These are phyloP conservation scores for Crotalaria pallida DNA, from an alignment of 306 rosid species.

Conservation along the genomic window DNA sequence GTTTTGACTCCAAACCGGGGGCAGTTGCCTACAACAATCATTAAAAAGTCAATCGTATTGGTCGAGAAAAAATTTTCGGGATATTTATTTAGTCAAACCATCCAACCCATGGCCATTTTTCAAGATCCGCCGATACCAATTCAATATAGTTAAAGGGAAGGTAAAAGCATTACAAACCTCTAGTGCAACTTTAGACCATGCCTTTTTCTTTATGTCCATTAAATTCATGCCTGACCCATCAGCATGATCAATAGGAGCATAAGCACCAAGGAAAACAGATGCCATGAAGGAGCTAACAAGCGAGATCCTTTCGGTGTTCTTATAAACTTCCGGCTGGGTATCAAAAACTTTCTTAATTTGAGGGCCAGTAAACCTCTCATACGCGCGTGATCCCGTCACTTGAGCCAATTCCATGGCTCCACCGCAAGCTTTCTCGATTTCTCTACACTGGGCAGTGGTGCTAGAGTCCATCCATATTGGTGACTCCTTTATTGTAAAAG, in stretches of 20 bases:
- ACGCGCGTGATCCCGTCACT: slow-evolving; percentile 77
- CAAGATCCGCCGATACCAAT: not conserved
- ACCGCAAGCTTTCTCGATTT: slow-evolving; percentile 79
- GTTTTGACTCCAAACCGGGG: slow-evolving; percentile 75
- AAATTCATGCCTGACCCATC: slow-evolving; percentile 97
- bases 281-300: slow-evolving; percentile 97
- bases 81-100: not conserved
- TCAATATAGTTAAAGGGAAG: not conserved
- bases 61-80: not conserved
- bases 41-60: slow-evolving; percentile 5
- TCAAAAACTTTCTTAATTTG: slow-evolving; percentile 81
- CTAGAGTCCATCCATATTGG: slow-evolving; percentile 97
- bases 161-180: slow-evolving; percentile 46
- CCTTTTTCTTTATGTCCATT: slow-evolving; percentile 71
- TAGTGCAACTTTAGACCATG: slow-evolving; percentile 64
- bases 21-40: slow-evolving; percentile 68
- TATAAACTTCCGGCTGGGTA: slow-evolving; percentile 53
- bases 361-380: slow-evolving; percentile 87
- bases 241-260: slow-evolving; percentile 84
- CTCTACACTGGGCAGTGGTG: slow-evolving; percentile 75
- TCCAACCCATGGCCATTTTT: not conserved
- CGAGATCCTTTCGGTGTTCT: slow-evolving; percentile 82
- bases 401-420: slow-evolving; percentile 78
- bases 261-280: slow-evolving; percentile 61
- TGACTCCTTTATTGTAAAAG: slow-evolving; percentile 61